A percentile compares a stretch with the other conserved stretches of the same genome.
Conservation (phyloP, 805 yeast genomes). For the Ogataea populi-albae region DNA sequence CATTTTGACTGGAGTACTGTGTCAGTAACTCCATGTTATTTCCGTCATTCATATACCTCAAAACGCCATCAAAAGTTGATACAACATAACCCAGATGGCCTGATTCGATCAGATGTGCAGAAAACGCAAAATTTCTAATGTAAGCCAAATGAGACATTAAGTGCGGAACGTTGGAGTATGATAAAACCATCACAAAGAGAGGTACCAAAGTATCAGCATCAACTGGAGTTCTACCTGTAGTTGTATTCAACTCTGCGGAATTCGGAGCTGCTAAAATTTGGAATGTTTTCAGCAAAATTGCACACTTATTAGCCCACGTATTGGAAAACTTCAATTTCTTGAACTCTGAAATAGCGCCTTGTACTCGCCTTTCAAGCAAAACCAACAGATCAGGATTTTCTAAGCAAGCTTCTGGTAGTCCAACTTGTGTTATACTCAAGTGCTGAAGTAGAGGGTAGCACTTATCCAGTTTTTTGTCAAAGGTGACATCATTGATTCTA, state of each 20-base stretch:
- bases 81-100: constrained; percentile 76
- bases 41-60: constrained; percentile 53
- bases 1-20: constrained; percentile 45
- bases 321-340: constrained; percentile 44
- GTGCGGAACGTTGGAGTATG: constrained; percentile 56
- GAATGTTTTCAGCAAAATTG: constrained; percentile 50
- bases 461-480: constrained; percentile 22
- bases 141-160: constrained; percentile 65
- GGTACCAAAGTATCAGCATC: constrained; percentile 85
- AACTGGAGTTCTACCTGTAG: constrained; percentile 33
- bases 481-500: constrained; percentile 4
- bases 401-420: constrained; percentile 34
- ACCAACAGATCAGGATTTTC: constrained; percentile 17
- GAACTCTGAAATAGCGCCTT: constrained; percentile 51
- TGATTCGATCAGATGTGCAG: constrained; percentile 39
- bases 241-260: background rate
- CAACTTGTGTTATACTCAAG: constrained; percentile 51
- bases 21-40: constrained; percentile 38
- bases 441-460: constrained; percentile 37
- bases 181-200: constrained; percentile 65
- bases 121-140: constrained; percentile 55
- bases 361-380: constrained; percentile 42
- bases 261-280: constrained; percentile 40
- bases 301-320: constrained; percentile 46
- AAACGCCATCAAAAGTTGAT: constrained; percentile 81